Evolutionary conservation across 345 rosid genomes (phyloP).

Genomic region (Carallia pectinifolia): DNA sequence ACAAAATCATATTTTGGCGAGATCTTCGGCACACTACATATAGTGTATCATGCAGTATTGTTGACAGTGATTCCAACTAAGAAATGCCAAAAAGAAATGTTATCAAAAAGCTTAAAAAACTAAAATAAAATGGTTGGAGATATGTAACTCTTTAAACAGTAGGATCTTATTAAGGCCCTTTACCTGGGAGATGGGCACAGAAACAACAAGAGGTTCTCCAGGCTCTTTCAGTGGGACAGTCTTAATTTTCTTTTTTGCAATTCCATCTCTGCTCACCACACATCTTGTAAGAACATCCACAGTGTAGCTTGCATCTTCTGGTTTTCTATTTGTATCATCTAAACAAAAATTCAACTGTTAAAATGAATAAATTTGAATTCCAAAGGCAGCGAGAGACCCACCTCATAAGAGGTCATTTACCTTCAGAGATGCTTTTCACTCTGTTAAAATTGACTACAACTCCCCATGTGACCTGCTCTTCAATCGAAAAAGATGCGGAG

Average conservation of each 20-base stretch:
- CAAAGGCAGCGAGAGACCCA: background rate
- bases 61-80: background rate
- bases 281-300: conserved; percentile 91
- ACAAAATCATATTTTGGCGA: too few species aligned
- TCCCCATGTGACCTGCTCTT: conserved; percentile 83
- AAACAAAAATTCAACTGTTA: conserved; percentile 18
- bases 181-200: conserved; percentile 79
- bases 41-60: too few species aligned
- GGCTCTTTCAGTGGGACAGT: conserved; percentile 60
- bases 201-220: conserved; percentile 82
- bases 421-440: conserved; percentile 62
- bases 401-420: conserved; percentile 35
- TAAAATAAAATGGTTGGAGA: background rate
- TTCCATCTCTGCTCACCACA: conserved; percentile 55
- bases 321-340: conserved; percentile 71
- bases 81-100: background rate
- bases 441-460: conserved; percentile 69
- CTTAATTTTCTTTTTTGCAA: conserved; percentile 57
- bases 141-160: background rate
- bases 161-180: background rate
- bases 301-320: conserved; percentile 70
- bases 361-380: conserved; percentile 7
- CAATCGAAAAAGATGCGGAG: conserved; percentile 57
- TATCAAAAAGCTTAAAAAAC: background rate
- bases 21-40: too few species aligned